Evolutionary conservation across 768 basidiomycete species (phyloP).

Genomic region (Lactifluus echinatus): DNA sequence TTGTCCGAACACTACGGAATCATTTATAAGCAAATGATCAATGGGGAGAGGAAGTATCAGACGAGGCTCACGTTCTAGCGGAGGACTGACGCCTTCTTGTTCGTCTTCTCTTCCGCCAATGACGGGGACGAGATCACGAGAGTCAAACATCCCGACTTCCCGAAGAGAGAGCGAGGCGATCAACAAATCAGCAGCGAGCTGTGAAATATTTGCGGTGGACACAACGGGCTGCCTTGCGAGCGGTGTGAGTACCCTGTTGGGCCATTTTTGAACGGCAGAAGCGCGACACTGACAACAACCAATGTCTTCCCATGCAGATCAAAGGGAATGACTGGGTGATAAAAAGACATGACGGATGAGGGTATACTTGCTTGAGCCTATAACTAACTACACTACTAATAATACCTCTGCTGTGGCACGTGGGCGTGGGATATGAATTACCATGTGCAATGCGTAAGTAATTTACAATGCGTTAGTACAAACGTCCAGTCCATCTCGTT

Average conservation of each 20-base stretch:
- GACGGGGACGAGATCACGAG: conserved; percentile 57
- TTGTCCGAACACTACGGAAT: conserved; percentile 52
- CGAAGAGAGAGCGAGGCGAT: conserved; percentile 55
- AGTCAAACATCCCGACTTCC: conserved; percentile 55
- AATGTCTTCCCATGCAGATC: conserved; percentile 6
- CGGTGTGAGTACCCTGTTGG: background rate
- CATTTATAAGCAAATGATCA: conserved; percentile 4
- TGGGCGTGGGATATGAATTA: background rate
- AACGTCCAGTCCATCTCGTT: background rate
- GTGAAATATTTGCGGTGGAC: conserved; percentile 74
- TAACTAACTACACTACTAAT: background rate
- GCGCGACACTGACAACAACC: conserved; percentile 10
- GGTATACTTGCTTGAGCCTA: no score
- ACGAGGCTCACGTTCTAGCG: conserved; percentile 58
- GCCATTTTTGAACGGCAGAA: background rate
- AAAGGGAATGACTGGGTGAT: conserved; percentile 5
- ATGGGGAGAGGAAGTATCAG: background rate
- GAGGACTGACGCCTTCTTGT: conserved; percentile 53
- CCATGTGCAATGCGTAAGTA: background rate
- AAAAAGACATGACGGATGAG: no score
- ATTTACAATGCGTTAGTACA: background rate
- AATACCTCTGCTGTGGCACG: background rate
- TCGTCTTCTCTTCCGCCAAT: conserved; percentile 63
- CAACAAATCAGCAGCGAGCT: conserved; percentile 67
- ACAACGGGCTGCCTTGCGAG: conserved; percentile 49